Conservation (phyloP, 495 filamentous ascomycete species). For the Aspergillus saccharolyticus region DNA sequence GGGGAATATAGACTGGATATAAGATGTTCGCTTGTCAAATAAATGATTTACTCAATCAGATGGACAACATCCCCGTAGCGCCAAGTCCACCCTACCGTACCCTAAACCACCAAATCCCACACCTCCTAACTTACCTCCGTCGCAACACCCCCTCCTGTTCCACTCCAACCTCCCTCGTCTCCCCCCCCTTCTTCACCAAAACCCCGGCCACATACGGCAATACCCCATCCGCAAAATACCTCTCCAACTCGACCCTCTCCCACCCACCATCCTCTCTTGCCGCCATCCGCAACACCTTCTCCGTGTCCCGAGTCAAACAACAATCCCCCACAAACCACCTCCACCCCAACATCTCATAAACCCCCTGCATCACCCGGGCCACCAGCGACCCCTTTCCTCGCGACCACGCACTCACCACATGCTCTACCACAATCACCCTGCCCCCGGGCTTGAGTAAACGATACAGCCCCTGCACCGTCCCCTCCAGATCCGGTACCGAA, state of each 20-base stretch:
- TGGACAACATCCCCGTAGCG: no score
- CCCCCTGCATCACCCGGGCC: constrained; percentile 39
- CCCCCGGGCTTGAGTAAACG: constrained; percentile 61
- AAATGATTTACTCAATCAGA: no score
- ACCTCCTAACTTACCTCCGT: no score
- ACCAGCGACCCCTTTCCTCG: constrained; percentile 43
- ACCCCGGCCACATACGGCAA: constrained; percentile 54
- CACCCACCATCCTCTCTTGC: constrained; percentile 47
- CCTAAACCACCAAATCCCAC: no score
- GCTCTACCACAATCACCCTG: constrained; percentile 64
- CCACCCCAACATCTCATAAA: constrained; percentile 34
- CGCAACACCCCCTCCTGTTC: no score
- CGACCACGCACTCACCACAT: constrained; percentile 50
- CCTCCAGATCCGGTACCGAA: constrained; percentile 59
- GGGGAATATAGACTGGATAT: no score
- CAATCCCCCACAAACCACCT: constrained; percentile 56
- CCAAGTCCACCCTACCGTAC: no score
- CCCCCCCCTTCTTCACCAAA: constrained; percentile 39
- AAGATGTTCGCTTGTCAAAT: no score
- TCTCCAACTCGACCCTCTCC: constrained; percentile 48
- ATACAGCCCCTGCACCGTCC: constrained; percentile 56
- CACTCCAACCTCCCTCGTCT: neutral
- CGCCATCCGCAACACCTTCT: constrained; percentile 42
- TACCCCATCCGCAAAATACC: constrained; percentile 40
- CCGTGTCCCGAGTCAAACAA: constrained; percentile 52